Conservation (phyloP, 2,329 filamentous ascomycete genomes). For the Aspergillus tamarii region DNA sequence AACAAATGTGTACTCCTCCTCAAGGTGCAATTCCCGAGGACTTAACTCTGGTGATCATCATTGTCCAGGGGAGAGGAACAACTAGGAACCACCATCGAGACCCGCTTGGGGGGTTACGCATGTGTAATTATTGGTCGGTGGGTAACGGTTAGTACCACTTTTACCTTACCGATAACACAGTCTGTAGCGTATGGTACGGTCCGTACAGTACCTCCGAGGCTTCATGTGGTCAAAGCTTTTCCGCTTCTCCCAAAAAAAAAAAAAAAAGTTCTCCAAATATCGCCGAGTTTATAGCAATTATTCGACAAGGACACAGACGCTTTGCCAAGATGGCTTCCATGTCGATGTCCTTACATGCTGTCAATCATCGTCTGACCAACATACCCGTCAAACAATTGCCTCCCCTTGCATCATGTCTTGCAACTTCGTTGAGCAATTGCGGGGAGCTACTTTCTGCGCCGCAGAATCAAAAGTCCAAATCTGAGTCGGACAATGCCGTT, state of each 20-base stretch:
- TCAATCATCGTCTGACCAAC: constrained; percentile 63
- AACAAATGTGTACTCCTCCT: constrained; percentile 3
- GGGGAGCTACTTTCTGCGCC: constrained; percentile 64
- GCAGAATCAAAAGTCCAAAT: constrained; percentile 62
- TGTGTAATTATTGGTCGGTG: background rate
- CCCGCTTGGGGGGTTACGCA: background rate
- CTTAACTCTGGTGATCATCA: constrained; percentile 3
- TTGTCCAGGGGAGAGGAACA: background rate
- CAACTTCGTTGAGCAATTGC: constrained; percentile 58
- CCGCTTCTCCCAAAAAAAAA: constrained; percentile 6
- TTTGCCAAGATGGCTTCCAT: constrained; percentile 34
- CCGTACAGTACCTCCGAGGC: constrained; percentile 27
- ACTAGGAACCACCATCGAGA: constrained; percentile 1
- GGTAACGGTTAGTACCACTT: background rate
- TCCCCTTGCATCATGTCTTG: constrained; percentile 70
- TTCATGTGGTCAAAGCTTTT: constrained; percentile 37
- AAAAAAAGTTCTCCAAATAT: background rate
- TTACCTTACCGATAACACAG: background rate
- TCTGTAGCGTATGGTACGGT: constrained; percentile 28
- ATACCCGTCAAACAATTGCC: constrained; percentile 75
- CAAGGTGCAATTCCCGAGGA: constrained; percentile 2
- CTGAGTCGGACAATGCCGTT: constrained; percentile 67
- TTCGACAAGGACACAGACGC: background rate
- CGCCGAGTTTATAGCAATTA: background rate
- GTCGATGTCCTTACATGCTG: constrained; percentile 45